Evolutionary conservation across 805 yeast species (phyloP).

Genomic region (Lachancea nothofagi): DNA sequence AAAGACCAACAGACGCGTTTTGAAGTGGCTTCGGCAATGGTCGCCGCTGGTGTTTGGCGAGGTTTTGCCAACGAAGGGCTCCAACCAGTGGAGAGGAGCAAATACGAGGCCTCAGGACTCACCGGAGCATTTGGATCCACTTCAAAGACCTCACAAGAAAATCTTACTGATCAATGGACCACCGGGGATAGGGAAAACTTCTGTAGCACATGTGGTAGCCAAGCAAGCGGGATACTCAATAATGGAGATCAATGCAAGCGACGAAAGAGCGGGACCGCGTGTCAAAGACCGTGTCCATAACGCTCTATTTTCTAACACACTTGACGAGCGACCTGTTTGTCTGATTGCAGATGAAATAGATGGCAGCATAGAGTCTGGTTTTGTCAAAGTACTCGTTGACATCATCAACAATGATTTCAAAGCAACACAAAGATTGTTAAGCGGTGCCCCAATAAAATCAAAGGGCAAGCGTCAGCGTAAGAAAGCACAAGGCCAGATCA

Average conservation of each 20-base stretch:
- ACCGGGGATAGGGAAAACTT: conserved; percentile 90
- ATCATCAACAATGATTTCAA: conserved; percentile 52
- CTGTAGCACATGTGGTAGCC: conserved; percentile 80
- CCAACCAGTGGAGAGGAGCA: conserved; percentile 6
- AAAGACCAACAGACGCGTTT: conserved; percentile 48
- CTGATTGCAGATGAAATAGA: conserved; percentile 88
- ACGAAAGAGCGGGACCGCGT: conserved; percentile 58
- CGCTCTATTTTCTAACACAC: conserved; percentile 59
- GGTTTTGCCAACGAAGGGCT: conserved; percentile 28
- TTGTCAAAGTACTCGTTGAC: conserved; percentile 53
- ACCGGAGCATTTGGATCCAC: conserved; percentile 37
- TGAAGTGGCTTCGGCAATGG: conserved; percentile 68
- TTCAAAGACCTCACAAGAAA: conserved; percentile 54
- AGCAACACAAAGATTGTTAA: conserved; percentile 38
- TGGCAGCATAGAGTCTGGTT: conserved; percentile 63
- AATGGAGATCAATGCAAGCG: conserved; percentile 83
- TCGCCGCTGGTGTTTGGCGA: conserved; percentile 50
- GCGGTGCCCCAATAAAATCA: conserved; percentile 8
- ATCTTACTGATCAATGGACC: conserved; percentile 82
- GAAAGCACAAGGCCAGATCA: conserved; percentile 29
- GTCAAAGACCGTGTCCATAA: conserved; percentile 53
- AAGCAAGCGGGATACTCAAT: conserved; percentile 74
- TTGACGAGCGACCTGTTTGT: conserved; percentile 73
- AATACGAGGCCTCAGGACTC: conserved; percentile 8
- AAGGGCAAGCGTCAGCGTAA: conserved; percentile 9